Evolutionary conservation across 805 yeast species (phyloP), one percentile per base, ranked within the genome.

Genomic region (Metschnikowia cubensis): DNA sequence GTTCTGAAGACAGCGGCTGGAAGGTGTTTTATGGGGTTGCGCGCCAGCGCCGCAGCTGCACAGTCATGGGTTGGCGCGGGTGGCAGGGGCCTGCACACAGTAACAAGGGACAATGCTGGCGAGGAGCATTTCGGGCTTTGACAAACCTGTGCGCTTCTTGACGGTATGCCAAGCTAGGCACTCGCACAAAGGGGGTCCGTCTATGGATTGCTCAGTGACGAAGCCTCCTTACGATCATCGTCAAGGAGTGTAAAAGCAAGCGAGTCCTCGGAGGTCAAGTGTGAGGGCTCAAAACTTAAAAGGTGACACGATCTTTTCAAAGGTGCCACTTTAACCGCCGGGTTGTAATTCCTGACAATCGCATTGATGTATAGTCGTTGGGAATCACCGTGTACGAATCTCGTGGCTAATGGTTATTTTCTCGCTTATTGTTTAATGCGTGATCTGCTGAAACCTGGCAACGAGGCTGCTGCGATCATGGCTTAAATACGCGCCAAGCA

Each of bases 21-120:
- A 20, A 33, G 37, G 31, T 32, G 45, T 33, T 42, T 22, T 42
- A 42, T 33, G 45, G 37, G 37, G 17, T 14, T 14, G 17, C 35
- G 44, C 44, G 36, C 44, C 44, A 14, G 44, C 10, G 44, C 44
- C 21, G 44, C 37, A 4, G 37, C 22, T n/a, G 22, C 45, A 42
- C 29, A 31, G 45, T 33, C 37, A 42, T 33, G 17, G 37, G 17
- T 33, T 21, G n/a, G 37, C 36, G 37, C 35, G 21, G 8, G 32
- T 7, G 15, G 21, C 22, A n/a, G 3, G 1, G 10, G 15, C 13
- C 15, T 20, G 45, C 45, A 42, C 11, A 33, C 21, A 33, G 10
- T 17, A 1, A 13, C 32, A 33, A 36, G 37, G 18, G 35, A 42
- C 31, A 18, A 33, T 42, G 45, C 45, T 42, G 45, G 45, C 31